Evolutionary conservation across 164 flowering plant genomes (phyloP), one percentile per base, ranked within the genome.

Genomic region (Chimonanthus salicifolius): DNA sequence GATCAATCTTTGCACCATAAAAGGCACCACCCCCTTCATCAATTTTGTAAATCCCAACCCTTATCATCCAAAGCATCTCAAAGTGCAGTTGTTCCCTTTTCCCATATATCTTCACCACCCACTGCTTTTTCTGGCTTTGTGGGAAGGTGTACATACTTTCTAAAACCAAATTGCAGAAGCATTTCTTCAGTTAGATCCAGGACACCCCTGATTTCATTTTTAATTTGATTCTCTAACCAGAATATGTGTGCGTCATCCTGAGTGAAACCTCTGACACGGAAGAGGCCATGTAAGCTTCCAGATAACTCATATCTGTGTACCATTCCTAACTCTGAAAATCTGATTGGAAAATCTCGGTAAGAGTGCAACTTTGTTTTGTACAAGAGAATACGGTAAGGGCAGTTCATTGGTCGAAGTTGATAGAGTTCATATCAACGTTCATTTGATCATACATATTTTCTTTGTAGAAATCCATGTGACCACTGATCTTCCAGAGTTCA

Each of bases 191-290:
- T 91, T 54, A 95, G 94, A 86, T 95, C 98, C 44, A 95, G 78
- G 60, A 95, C 99, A 58, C 96, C 96, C 82, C 90, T 87, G 73
- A 95, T 95, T 84, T 93, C 99, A 80, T 92, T 94, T 77, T 88
- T 91, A 69, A 95, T 95, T 80, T 95, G 99, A 83, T 93, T 86
- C 7, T 90, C 94, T 72, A 95, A 76, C 74, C 99, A 95, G 82
- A 95, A 95, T 77, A 95, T 93, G 74, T 95, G 99, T 43, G 97
- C 99, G 85, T 93, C 99, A 83, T 95, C 99, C 98, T 91, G 99
- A 7, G 99, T 95, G 84, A 95, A 95, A 71, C 99, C 99, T 87
- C 99, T 85, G 33, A 95, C 99, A 80, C 98, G 98, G 81, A 95
- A 95, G 64, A 95, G 96, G 58, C 99, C 99, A 83, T 92, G 99